Evolutionary conservation across 2,329 filamentous ascomycete species (phyloP).

Genomic region (Delphinella strobiligena): DNA sequence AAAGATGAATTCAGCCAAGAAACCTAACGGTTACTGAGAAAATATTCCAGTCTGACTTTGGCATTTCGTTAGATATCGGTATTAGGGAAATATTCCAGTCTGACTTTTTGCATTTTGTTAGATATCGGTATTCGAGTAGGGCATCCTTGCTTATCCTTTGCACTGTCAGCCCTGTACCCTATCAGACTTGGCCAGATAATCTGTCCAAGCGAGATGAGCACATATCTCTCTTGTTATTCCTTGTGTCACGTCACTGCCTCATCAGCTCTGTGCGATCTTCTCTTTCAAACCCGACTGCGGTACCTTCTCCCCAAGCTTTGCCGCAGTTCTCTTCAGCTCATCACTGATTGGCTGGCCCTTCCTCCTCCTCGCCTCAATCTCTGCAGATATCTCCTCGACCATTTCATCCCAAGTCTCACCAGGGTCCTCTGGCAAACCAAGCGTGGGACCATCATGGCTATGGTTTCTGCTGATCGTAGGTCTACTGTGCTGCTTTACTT

Average conservation of each 20-base stretch:
- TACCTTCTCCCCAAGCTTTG: constrained; percentile 2
- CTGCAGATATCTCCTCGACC: constrained; percentile 58
- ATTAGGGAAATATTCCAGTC: too few relatives aligned
- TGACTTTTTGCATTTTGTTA: too few relatives aligned
- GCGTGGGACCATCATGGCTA: constrained; percentile 24
- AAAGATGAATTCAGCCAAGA: too few relatives aligned
- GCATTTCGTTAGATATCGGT: too few relatives aligned
- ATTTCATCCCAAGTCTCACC: constrained; percentile 66
- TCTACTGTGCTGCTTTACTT: constrained; percentile 24
- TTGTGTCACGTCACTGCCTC: neutral
- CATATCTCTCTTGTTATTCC: too few relatives aligned
- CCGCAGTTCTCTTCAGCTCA: constrained; percentile 37
- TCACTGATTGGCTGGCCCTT: constrained; percentile 32
- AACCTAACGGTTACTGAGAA: too few relatives aligned
- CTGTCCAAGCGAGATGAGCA: too few relatives aligned
- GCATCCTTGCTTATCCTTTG: too few relatives aligned
- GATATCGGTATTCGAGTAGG: too few relatives aligned
- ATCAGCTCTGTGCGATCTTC: neutral
- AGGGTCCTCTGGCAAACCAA: constrained; percentile 70
- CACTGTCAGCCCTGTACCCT: too few relatives aligned
- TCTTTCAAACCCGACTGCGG: neutral
- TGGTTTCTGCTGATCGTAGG: constrained; percentile 17
- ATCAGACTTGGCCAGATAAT: too few relatives aligned
- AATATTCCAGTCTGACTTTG: too few relatives aligned
- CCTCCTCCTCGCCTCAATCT: constrained; percentile 51